A percentile compares a stretch with the other conserved stretches of the same genome.
phyloP scores from a whole-genome alignment of 2,329 filamentous ascomycete species.

The Sordariomycetes sp. region DNA sequence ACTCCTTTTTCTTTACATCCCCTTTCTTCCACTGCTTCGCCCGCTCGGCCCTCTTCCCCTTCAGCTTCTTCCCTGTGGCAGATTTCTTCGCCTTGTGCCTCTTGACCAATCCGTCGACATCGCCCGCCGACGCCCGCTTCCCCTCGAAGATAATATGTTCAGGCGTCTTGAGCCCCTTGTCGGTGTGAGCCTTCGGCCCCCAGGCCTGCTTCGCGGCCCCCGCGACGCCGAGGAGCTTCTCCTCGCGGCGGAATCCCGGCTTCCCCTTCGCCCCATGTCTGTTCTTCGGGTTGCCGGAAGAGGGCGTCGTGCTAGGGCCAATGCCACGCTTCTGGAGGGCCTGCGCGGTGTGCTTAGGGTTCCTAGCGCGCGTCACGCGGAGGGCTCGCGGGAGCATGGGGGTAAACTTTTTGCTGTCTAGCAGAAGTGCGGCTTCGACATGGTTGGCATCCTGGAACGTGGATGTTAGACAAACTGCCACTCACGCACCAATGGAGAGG shows the following conservation, averaged over 20 bases:
- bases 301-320: conserved; percentile 21
- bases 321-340: conserved; percentile 35
- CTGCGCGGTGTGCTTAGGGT: conserved; percentile 47
- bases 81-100: conserved; percentile 35
- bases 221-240: conserved; percentile 62
- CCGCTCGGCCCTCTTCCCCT: conserved; percentile 25
- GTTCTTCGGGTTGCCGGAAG: conserved; percentile 32
- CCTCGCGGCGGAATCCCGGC: conserved; percentile 61
- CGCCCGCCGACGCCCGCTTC: conserved; percentile 57
- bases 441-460: conserved; percentile 58
- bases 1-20: conserved; percentile 3
- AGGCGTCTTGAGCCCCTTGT: conserved; percentile 38
- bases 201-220: conserved; percentile 40
- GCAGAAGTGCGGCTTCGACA: conserved; percentile 81
- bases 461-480: conserved; percentile 10
- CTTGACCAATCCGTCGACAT: conserved; percentile 50
- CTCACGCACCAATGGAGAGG: background rate
- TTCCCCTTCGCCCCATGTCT: conserved; percentile 60
- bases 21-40: conserved; percentile 35
- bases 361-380: conserved; percentile 79
- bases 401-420: conserved; percentile 85
- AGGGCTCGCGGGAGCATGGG: conserved; percentile 85
- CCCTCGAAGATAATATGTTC: conserved; percentile 76
- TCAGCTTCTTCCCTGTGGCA: conserved; percentile 23
- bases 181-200: conserved; percentile 17